Conservation (phyloP, 352 stramenopile genomes). For the Globisporangium sylvaticum region DNA sequence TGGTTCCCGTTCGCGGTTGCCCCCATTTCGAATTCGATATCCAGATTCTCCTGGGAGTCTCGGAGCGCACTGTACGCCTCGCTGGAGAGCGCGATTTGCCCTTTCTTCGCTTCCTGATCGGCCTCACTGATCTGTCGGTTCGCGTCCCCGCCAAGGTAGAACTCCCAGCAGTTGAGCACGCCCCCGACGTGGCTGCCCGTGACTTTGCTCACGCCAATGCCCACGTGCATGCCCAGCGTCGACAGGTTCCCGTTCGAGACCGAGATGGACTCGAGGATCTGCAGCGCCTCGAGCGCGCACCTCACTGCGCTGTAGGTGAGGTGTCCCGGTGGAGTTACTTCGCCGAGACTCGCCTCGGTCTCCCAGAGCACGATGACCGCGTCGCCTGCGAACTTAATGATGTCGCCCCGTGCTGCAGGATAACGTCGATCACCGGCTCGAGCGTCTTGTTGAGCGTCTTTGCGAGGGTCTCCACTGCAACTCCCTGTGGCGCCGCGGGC, state of each 20-base stretch:
- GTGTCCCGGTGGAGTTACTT: slow-evolving; percentile 33
- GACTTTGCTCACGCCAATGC: slow-evolving; percentile 72
- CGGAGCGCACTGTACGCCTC: slow-evolving; percentile 45
- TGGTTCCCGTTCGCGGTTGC: slow-evolving; percentile 43
- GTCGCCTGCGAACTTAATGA: slow-evolving; percentile 83
- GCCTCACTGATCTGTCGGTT: slow-evolving; percentile 77
- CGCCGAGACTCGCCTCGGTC: slow-evolving; percentile 42
- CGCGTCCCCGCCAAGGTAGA: slow-evolving; percentile 80
- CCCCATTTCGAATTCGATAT: slow-evolving; percentile 20
- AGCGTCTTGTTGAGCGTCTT: slow-evolving; percentile 79
- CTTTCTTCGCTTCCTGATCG: slow-evolving; percentile 62
- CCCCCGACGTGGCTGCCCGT: slow-evolving; percentile 81
- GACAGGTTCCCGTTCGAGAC: slow-evolving; percentile 21
- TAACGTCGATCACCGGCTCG: slow-evolving; percentile 74
- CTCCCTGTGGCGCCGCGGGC: slow-evolving; percentile 45
- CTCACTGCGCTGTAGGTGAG: slow-evolving; percentile 52
- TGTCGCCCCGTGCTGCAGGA: slow-evolving; percentile 71
- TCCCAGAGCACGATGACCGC: slow-evolving; percentile 83
- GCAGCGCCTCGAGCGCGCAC: slow-evolving; percentile 57
- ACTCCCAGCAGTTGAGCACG: slow-evolving; percentile 82
- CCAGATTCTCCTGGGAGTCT: slow-evolving; percentile 18
- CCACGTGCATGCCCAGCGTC: slow-evolving; percentile 76
- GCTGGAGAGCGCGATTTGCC: slow-evolving; percentile 66
- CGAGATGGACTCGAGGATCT: slow-evolving; percentile 30
- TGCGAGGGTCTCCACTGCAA: slow-evolving; percentile 66